These are phyloP conservation scores for Cerrena zonata DNA, from an alignment of 1,284 basidiomycete species.

Conservation along the genomic window DNA sequence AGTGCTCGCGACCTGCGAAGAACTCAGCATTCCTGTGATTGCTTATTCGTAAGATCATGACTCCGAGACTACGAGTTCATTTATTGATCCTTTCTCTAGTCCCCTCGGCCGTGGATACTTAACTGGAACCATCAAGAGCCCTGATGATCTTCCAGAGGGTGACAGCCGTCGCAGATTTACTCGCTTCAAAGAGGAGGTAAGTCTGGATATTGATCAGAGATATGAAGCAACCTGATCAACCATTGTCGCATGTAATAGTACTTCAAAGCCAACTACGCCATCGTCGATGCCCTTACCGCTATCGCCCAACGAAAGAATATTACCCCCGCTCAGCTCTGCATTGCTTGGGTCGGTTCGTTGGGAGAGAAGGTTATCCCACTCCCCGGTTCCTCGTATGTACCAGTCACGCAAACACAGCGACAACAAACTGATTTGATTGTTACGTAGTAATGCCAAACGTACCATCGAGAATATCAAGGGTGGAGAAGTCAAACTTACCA, in stretches of 20 bases:
- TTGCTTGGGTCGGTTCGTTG: conserved; percentile 55
- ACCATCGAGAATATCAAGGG: conserved; percentile 42
- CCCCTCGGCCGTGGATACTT: conserved; percentile 56
- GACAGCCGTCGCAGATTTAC: conserved; percentile 33
- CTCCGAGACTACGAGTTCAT: no score
- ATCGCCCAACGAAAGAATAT: conserved; percentile 46
- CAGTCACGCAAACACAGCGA: no score
- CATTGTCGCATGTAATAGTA: no score
- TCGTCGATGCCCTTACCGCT: conserved; percentile 42
- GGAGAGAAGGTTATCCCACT: conserved; percentile 48
- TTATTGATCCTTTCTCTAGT: no score
- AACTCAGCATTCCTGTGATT: conserved; percentile 45
- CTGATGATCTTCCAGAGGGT: conserved; percentile 38
- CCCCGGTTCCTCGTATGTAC: conserved; percentile 47
- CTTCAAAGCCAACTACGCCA: conserved; percentile 49
- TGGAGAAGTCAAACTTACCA: conserved; percentile 37
- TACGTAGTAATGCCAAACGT: conserved; percentile 29
- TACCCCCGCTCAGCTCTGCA: conserved; percentile 51
- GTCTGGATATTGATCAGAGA: no score
- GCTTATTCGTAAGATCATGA: conserved; percentile 42
- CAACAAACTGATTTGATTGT: no score
- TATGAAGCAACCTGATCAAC: no score
- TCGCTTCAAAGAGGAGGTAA: conserved; percentile 32
- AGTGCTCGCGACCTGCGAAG: conserved; percentile 35
- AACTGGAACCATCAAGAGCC: conserved; percentile 41